Base-by-base conservation (phyloP, 179 eudicot genomes). In the Heliamphora pulchella region DNA sequence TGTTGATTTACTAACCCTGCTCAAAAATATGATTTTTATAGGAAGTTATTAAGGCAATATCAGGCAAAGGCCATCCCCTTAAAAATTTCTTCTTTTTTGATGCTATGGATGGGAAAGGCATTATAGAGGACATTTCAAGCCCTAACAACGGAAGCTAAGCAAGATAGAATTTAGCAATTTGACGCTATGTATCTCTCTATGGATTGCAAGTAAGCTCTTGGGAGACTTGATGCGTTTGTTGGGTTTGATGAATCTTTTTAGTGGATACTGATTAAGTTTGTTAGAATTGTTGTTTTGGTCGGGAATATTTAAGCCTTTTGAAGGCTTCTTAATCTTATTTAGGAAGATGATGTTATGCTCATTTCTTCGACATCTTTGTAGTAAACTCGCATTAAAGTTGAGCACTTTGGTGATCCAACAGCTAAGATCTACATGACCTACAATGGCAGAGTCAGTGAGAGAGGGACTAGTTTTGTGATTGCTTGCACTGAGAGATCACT, bases 21-120 rank as follows among this genome's bases (percentile, higher is more conserved):
- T 2, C 3, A 8, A 18, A 17, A 18, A 64, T 46, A 8, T 18
- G 46, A 39, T 68, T n/a, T 31, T 59, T 71, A 15, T 69, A 91
- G 98, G 98, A 95, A 87, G 98, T 95, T 69, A 95, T 95, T 17
- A 96, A 96, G 84, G 98, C 94, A 55, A 89, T 96, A 87, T 96
- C 99, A 50, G 90, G 96, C 81, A 94, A 94, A 88, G 99, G 99
- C 2, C 92, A 91, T 82, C 98, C 99, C 41, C 77, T 96, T 31
- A 96, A 91, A 81, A 94, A 96, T 65, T 96, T 94, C 89, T 96
- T 96, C 84, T 92, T 89, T 84, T 96, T 90, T 43, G 97, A 95
- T 80, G 91, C 98, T 0, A 78, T 80, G 92, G 97, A 93, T 8
- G 98, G 98, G 7, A 95, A 95, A 86, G 98, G 98, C 65, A 69